Conservation (phyloP, 2,329 filamentous ascomycete genomes). For the Penicillium freii region DNA sequence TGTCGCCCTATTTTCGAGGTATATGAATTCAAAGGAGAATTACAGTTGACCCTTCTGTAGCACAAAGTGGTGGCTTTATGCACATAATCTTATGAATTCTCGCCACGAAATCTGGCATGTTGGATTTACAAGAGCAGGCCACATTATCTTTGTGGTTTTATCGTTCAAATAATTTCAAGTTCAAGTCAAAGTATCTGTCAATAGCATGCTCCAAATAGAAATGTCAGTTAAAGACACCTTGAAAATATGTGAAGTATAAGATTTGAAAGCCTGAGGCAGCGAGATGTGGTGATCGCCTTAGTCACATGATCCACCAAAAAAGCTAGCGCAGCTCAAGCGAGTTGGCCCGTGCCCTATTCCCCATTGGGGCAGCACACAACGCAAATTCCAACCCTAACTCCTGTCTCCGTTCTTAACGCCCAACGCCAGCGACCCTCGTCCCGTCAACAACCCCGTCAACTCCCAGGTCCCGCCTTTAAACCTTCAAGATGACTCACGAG, state of each 20-base stretch:
- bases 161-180: fast-evolving
- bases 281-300: conserved; percentile 2
- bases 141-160: not conserved
- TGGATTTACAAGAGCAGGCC: not conserved
- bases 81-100: not conserved
- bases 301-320: conserved; percentile 14
- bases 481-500: conserved; percentile 78
- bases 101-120: not conserved
- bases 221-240: not conserved
- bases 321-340: conserved; percentile 33
- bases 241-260: conserved; percentile 2
- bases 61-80: not conserved
- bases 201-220: not conserved
- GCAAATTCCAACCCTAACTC: conserved; percentile 35
- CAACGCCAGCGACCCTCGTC: conserved; percentile 37
- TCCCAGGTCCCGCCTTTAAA: conserved; percentile 36
- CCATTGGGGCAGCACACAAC: conserved; percentile 35
- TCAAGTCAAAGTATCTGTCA: too few relatives aligned
- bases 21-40: not conserved
- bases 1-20: fast-evolving
- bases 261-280: conserved; percentile 1
- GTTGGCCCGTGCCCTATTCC: conserved; percentile 31
- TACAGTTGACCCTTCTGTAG: not conserved
- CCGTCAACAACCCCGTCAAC: conserved; percentile 37
- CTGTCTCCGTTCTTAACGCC: conserved; percentile 32